Base-by-base conservation (phyloP, 805 yeast species). In the Wickerhamomyces hampshirensis region DNA sequence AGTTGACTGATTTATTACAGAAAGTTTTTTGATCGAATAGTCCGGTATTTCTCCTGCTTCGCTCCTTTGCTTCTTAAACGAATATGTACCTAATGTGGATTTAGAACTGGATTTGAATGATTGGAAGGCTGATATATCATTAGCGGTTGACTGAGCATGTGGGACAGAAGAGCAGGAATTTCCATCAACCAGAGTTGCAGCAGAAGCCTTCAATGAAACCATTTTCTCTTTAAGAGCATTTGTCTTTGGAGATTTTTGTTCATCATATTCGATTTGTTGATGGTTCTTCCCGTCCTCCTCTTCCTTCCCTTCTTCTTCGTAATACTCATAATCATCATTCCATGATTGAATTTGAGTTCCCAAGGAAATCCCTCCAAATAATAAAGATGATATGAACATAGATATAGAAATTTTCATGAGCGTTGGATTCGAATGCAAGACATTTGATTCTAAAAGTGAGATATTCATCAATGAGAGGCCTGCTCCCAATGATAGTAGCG, bases 101-200 rank as follows among this genome's bases (percentile, higher is more conserved):
- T 27, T 28, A 10, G 26, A 18, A 14, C 39, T 30, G 14, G 42
- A 30, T n/a, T 14, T 34, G 31, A 21, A 18, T n/a, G 38, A 29
- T 12, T 34, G 30, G 18, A 26, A 19, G 15, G 10, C 34, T 5
- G 39, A 14, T 10, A 34, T 6, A 16, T 11, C 12, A 11, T 28
- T 28, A 37, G 35, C 33, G n/a, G 23, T 18, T 12, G n/a, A 9
- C 13, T 12, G 7, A 12, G 29, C 30, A 24, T 34, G 35, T 37
- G 34, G 38, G 12, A 30, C 37, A 30, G 37, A 24, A 15, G 21
- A n/a, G 5, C 5, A 13, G 31, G 30, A 8, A 6, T 29, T 21
- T 11, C 24, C 24, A n/a, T 48, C 56, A 19, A 53, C 56, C n/a
- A 53, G 33, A 2, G 58, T 53, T 8, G 48, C 52, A 5, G 58